Conservation (phyloP, 345 rosid genomes). For the Isatis tinctoria region DNA sequence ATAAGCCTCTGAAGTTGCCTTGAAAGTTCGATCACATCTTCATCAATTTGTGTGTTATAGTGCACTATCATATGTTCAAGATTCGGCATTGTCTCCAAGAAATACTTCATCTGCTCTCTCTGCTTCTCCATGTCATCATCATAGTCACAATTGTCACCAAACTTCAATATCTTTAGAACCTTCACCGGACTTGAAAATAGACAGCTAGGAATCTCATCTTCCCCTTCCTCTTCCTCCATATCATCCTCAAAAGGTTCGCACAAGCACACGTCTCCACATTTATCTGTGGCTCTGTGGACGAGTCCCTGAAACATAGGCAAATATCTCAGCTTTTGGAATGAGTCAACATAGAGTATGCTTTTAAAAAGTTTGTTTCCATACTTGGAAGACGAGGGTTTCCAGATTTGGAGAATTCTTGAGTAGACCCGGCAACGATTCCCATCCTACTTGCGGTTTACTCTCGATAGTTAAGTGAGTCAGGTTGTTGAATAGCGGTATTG, state of each 20-base stretch:
- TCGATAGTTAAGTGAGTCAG: neutral
- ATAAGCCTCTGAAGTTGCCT: neutral
- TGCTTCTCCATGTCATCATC: neutral
- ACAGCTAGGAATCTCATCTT: neutral
- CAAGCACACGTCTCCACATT: slow-evolving; percentile 7
- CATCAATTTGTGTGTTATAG: neutral
- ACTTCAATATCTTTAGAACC: neutral
- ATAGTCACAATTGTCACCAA: neutral
- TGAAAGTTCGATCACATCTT: neutral
- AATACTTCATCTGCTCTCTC: neutral
- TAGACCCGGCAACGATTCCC: neutral
- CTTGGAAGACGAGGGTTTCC: slow-evolving; percentile 2
- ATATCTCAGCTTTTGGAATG: neutral
- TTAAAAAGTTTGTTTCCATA: neutral
- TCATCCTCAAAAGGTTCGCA: neutral
- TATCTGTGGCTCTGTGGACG: neutral
- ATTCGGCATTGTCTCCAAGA: slow-evolving; percentile 6
- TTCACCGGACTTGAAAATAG: slow-evolving; percentile 1
- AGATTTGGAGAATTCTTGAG: slow-evolving; percentile 14
- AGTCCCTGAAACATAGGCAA: neutral
- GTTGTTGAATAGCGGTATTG: neutral
- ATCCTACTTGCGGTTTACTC: neutral
- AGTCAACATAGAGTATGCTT: neutral
- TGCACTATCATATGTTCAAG: neutral
- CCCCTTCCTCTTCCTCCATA: neutral